Base-by-base conservation (phyloP, 768 basidiomycete genomes). In the Myochromella boudieri region DNA sequence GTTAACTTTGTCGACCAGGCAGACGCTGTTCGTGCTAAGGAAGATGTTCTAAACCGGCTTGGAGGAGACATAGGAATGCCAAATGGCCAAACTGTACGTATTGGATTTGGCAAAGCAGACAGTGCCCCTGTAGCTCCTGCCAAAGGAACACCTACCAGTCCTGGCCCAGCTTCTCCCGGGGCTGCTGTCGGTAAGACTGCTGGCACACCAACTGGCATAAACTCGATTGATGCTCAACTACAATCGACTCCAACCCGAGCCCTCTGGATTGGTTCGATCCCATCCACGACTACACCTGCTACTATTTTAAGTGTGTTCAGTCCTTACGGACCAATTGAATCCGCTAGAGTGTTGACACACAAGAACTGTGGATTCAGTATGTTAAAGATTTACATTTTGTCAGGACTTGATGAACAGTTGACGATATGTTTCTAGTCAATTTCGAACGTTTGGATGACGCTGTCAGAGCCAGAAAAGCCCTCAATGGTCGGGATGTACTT, bases 361-460 rank as follows among this genome's bases (percentile, higher is more conserved):
- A 98, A 98, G 74, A 95, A 95, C 56, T 97, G 97, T 66, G 91
- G 92, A 50, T 91, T 89, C 68, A 87, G 84, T 85, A 48, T 65
- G 85, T 81, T 4, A 46, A 57, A 11, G 14, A 44, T 40, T 44
- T 26, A 14, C 32, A 29, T 37, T 27, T 37, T 38, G 9, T 52
- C 42, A 14, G 32, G 26, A 49, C 38, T 48, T 3, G 51, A 18
- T 34, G 34, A 44, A 49, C 49, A 54, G 41, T 59, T 48, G 10
- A 43, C 21, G 31, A 42, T 15, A n/a, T 25, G 42, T 20, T 15
- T 51, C 47, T 66, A 87, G 88, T 98, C 71, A 98, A 99, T 64
- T 98, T 97, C 65, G 95, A 99, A 67, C 85, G 93, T 46, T 76
- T 97, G 21, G 97, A 98, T 61, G 95, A 98, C 60, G 97, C 97